Conservation (phyloP, 2,329 filamentous ascomycete genomes). For the Penicillium vulpinum region DNA sequence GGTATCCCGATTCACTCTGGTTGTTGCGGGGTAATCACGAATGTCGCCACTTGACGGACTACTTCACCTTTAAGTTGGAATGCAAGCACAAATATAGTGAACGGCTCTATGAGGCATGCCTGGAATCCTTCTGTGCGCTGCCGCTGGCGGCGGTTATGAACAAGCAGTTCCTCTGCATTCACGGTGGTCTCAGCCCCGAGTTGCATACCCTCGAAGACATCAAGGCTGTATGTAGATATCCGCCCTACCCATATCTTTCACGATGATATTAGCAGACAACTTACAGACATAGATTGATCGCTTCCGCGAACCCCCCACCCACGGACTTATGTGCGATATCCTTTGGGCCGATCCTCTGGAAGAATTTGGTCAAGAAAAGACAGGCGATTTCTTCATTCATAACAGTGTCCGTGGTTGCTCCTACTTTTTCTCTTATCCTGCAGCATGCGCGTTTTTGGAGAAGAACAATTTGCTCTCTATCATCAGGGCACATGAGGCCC, state of each 20-base stretch:
- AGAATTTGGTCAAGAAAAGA: conserved; percentile 98
- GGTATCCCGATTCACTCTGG: conserved; percentile 97
- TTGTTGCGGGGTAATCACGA: conserved; percentile 97
- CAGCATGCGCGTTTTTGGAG: conserved; percentile 94
- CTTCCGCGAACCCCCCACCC: conserved; percentile 94
- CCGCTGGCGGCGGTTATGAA: conserved; percentile 98
- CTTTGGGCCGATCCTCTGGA: conserved; percentile 98
- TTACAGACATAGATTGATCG: conserved; percentile 72
- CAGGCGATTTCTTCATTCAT: conserved; percentile 94
- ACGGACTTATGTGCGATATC: conserved; percentile 98
- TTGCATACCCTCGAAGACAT: conserved; percentile 93
- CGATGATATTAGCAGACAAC: background rate
- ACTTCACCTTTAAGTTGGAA: conserved; percentile 99
- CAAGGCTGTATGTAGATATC: conserved; percentile 70
- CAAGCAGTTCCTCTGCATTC: conserved; percentile 99
- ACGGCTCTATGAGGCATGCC: conserved; percentile 92
- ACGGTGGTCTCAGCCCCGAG: conserved; percentile 93
- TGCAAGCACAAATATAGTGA: conserved; percentile 99
- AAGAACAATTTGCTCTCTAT: conserved; percentile 98
- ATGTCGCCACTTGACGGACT: conserved; percentile 97
- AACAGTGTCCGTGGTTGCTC: conserved; percentile 98
- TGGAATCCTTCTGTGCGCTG: conserved; percentile 94
- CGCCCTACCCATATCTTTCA: background rate
- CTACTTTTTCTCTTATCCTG: conserved; percentile 98
- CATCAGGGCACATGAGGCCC: conserved; percentile 95